phyloP scores from a whole-genome alignment of 2,329 filamentous ascomycete genomes.

The Fusarium proliferatum region DNA sequence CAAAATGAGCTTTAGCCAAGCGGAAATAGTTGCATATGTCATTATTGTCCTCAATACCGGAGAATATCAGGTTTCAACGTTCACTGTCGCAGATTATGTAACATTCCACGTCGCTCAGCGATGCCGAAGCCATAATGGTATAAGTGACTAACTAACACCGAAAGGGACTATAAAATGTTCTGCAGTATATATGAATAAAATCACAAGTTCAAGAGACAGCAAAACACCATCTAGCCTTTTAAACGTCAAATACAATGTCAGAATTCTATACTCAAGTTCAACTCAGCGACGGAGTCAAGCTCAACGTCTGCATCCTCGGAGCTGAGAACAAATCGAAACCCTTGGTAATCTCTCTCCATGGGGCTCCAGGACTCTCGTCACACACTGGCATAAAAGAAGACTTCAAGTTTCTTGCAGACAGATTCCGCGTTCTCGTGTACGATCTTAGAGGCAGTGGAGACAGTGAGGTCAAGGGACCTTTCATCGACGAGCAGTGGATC shows the following conservation, averaged over 20 bases:
- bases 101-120: constrained; percentile 11
- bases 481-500: constrained; percentile 14
- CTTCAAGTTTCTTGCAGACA: constrained; percentile 5
- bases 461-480: constrained; percentile 2
- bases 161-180: neutral
- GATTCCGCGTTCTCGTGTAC: constrained; percentile 14
- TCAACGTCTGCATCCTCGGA: constrained; percentile 16
- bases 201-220: rapidly evolving
- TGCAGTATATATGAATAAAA: rapidly evolving
- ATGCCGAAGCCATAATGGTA: neutral
- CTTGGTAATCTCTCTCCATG: constrained; percentile 8
- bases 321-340: constrained; percentile 10
- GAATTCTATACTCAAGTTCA: neutral
- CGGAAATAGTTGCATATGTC: rapidly evolving
- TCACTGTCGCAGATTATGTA: neutral
- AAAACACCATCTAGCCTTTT: neutral
- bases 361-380: neutral
- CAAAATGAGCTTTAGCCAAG: rapidly evolving
- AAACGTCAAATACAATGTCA: neutral
- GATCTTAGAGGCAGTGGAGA: constrained; percentile 10
- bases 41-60: neutral
- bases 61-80: neutral
- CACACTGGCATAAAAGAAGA: neutral
- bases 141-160: neutral
- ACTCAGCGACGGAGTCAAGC: constrained; percentile 10